Evolutionary conservation across 495 filamentous ascomycete genomes (phyloP).

Genomic region (Aspergillus sparsus): DNA sequence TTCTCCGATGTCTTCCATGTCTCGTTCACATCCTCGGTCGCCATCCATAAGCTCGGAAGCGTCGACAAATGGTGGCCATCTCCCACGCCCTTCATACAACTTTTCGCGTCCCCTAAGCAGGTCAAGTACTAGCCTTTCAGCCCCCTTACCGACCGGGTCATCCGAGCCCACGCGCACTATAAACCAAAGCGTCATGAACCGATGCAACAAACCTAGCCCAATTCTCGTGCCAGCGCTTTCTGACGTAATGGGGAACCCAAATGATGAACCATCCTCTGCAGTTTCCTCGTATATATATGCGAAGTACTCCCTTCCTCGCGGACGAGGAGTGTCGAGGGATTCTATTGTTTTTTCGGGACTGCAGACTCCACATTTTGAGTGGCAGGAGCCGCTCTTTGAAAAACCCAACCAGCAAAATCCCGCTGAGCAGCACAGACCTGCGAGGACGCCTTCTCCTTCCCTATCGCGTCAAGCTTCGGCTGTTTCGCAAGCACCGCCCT

Average conservation of each 20-base stretch:
- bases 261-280: constrained; percentile 46
- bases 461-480: constrained; percentile 23
- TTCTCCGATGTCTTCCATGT: constrained; percentile 64
- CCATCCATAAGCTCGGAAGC: constrained; percentile 81
- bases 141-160: constrained; percentile 32
- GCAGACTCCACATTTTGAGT: constrained; percentile 59
- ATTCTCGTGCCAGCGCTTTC: constrained; percentile 38
- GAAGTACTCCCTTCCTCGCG: constrained; percentile 79
- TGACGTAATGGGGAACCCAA: constrained; percentile 20
- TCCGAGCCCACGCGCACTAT: constrained; percentile 23
- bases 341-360: constrained; percentile 65
- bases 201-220: constrained; percentile 41
- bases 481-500: constrained; percentile 39
- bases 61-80: constrained; percentile 58
- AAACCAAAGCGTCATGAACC: constrained; percentile 30
- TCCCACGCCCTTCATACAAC: constrained; percentile 79
- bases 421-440: constrained; percentile 40
- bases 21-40: constrained; percentile 61
- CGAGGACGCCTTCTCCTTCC: constrained; percentile 41
- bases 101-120: constrained; percentile 90
- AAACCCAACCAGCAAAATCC: constrained; percentile 44
- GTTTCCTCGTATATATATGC: constrained; percentile 80
- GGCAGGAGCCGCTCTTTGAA: constrained; percentile 58
- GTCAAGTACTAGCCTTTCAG: constrained; percentile 62
- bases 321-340: constrained; percentile 70